Evolutionary conservation across 1,284 basidiomycete genomes (phyloP), one percentile per base, ranked within the genome.

Genomic region (Waitea zeae): DNA sequence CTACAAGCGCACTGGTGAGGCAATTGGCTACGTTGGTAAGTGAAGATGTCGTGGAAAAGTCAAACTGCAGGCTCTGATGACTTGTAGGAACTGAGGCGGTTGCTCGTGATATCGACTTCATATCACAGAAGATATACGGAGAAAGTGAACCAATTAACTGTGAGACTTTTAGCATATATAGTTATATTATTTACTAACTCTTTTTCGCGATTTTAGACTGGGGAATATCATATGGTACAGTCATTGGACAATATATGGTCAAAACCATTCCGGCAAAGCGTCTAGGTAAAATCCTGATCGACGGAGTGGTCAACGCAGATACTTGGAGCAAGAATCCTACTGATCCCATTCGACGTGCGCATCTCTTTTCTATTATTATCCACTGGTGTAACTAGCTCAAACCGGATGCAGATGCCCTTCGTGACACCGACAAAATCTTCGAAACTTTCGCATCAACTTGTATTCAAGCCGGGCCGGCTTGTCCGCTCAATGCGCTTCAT

Each of bases 181-280:
- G n/a, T n/a, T n/a, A n/a, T n/a, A n/a, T n/a, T n/a, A n/a, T n/a
- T n/a, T n/a, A n/a, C n/a, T n/a, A n/a, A n/a, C n/a, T n/a, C n/a
- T 9, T n/a, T n/a, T n/a, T n/a, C n/a, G 11, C 13, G 9, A 13
- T 29, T 14, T 18, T 7, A 36, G 35, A 19, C 19, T 31, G 27
- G 35, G 35, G 35, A 12, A 30, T 36, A 27, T 36, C 35, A 6
- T 36, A 36, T 19, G 35, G 35, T 9, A 36, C 35, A 6, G 24
- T 36, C 28, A 36, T 36, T 17, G 35, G 35, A 5, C 35, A 36
- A 24, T 36, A 36, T 20, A 27, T 36, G 6, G 17, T 36, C 17
- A 36, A 36, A 17, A 30, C 31, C 13, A 27, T 36, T 17, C 28
- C 35, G 6, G 15, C 35, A 4, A 12, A 30, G 9, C 9, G 35